These are phyloP conservation scores for Arxiozyma heterogenica DNA, from an alignment of 1,139 yeast species.

Conservation along the genomic window DNA sequence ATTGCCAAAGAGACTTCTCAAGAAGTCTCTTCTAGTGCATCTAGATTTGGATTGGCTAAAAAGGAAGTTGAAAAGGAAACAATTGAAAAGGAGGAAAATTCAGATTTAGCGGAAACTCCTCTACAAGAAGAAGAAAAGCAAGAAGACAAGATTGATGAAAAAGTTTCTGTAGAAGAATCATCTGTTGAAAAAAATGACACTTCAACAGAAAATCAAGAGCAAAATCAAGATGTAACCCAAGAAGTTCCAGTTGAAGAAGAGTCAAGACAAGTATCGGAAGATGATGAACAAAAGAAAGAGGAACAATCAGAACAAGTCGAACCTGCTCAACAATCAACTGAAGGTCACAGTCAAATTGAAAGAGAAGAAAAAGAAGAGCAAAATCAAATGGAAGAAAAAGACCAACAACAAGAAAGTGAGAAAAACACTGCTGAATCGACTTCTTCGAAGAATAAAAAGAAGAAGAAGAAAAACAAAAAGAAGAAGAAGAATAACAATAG, in stretches of 20 bases:
- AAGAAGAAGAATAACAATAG: constrained; percentile 11
- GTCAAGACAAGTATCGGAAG: constrained; percentile 2
- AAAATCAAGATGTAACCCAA: neutral
- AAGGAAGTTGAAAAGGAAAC: constrained; percentile 4
- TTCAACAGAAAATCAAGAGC: neutral
- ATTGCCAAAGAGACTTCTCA: constrained; percentile 15
- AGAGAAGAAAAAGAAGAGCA: constrained; percentile 10
- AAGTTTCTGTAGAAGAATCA: neutral
- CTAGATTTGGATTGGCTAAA: neutral
- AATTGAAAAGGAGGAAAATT: neutral
- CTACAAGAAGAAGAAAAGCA: neutral
- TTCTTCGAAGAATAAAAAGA: constrained; percentile 5
- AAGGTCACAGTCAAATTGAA: constrained; percentile 1
- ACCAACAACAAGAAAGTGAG: constrained; percentile 1
- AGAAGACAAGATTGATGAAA: neutral
- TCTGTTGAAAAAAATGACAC: neutral
- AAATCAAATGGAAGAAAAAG: neutral
- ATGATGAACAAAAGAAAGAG: constrained; percentile 4
- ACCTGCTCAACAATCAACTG: neutral
- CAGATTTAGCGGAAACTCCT: neutral
- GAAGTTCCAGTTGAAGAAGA: neutral
- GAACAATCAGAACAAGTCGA: neutral
- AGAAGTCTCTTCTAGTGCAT: neutral
- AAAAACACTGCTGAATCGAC: neutral
- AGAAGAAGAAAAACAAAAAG: constrained; percentile 12